Base-by-base conservation (phyloP, 768 basidiomycete species). In the Saitozyma podzolica region DNA sequence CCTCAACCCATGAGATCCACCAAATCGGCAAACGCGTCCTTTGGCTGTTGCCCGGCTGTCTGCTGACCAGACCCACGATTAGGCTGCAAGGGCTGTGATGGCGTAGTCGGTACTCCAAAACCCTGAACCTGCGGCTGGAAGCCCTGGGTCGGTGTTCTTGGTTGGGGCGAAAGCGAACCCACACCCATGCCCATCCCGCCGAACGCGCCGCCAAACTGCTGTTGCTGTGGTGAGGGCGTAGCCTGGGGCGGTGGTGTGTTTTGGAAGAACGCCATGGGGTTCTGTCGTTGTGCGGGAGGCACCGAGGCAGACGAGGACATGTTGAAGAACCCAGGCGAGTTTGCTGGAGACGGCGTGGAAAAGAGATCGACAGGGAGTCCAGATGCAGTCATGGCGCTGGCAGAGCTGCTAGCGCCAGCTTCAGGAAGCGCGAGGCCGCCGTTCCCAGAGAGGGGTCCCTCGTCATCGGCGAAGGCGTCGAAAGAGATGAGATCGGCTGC, bases 11-110 rank as follows among this genome's bases (percentile, higher is more conserved):
- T 76, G 50, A 80, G 68, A 54, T 78, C 75, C 45, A 80, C 72
- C 51, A 81, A 61, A 66, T 81, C 80, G 16, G 76, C 80, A 67
- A 81, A 81, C 16, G 79, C 78, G 58, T 81, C 80, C 63, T 77
- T 79, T 62, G 64, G 62, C 52, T 55, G 54, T 62, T 63, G n/a
- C 56, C 48, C 41, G 29, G n/a, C 20, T 2, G 8, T 16, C 53
- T 54, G 51, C 29, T 29, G 29, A 29, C 29, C 29, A 29, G 29
- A 29, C 29, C 5, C 29, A 5, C 29, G 29, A 29, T 29, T 37
- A 54, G 13, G 62, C 58, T 11, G 64, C 54, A 39, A 54, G 29
- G 17, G 60, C 63, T 40, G 59, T 53, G 8, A 59, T 45, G 17
- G 43, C 53, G 58, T 39, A 58, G 40, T 56, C 51, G n/a, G 49